phyloP scores from a whole-genome alignment of 2,329 filamentous ascomycete genomes.

The Hypoxylon sp. region DNA sequence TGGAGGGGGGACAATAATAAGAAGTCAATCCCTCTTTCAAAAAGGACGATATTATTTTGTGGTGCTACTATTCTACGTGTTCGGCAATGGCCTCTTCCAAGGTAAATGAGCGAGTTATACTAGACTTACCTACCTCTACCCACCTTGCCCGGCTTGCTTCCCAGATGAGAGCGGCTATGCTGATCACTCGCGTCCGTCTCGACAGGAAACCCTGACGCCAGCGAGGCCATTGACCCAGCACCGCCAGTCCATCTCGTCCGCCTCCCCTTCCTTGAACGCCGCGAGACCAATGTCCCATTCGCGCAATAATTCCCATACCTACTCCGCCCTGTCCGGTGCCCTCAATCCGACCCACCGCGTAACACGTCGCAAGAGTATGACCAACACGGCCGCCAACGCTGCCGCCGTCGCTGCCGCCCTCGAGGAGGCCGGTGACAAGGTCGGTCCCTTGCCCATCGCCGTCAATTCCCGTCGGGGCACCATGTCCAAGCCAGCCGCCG shows the following conservation, averaged over 20 bases:
- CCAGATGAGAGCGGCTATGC: conserved; percentile 45
- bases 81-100: conserved; percentile 69
- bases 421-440: conserved; percentile 69
- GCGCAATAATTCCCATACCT: conserved; percentile 79
- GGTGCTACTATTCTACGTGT: conserved; percentile 40
- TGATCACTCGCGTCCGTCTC: conserved; percentile 47
- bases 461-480: conserved; percentile 69
- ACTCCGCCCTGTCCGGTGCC: conserved; percentile 79
- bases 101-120: conserved; percentile 52
- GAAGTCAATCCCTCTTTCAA: not conserved
- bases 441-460: conserved; percentile 64
- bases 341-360: conserved; percentile 85
- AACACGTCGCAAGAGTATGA: conserved; percentile 92
- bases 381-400: conserved; percentile 74
- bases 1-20: conserved; percentile 16
- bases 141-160: conserved; percentile 33
- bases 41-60: conserved; percentile 37
- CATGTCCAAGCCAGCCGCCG: conserved; percentile 69
- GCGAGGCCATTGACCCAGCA: conserved; percentile 72
- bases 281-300: conserved; percentile 67
- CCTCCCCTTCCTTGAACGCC: conserved; percentile 64
- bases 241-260: conserved; percentile 66
- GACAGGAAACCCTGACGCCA: conserved; percentile 69
- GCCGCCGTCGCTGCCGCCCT: conserved; percentile 78
- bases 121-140: conserved; percentile 38